phyloP scores from a whole-genome alignment of 1,284 basidiomycete genomes.

The Puccinia triticina region DNA sequence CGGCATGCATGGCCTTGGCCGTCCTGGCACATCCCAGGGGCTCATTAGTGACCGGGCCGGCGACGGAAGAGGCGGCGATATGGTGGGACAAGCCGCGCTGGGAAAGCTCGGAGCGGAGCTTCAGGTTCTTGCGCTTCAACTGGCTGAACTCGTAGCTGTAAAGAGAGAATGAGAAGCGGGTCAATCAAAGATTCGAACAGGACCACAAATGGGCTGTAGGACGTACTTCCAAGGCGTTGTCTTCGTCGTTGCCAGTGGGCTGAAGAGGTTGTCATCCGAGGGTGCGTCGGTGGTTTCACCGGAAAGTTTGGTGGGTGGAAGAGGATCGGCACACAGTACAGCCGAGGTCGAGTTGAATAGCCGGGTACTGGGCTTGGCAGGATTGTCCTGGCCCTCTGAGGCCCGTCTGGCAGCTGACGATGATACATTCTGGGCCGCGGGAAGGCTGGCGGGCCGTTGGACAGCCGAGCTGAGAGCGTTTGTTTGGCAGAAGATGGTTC shows the following conservation, averaged over 20 bases:
- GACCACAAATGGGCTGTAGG: background rate
- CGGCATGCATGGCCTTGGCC: background rate
- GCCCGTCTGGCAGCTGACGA: background rate
- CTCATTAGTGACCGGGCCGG: background rate
- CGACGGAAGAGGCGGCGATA: background rate
- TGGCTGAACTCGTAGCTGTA: conserved; percentile 32
- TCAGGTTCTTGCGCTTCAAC: conserved; percentile 23
- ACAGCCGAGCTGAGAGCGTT: conserved; percentile 12
- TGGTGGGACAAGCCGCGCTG: background rate
- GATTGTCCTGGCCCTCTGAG: background rate
- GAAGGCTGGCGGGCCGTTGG: background rate
- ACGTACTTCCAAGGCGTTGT: conserved; percentile 41
- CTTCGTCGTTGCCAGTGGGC: conserved; percentile 9
- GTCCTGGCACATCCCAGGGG: background rate
- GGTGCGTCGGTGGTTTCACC: background rate
- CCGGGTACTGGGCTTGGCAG: background rate
- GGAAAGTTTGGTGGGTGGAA: background rate
- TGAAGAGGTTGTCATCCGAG: conserved; percentile 20
- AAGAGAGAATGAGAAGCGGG: background rate
- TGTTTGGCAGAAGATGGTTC: conserved; percentile 28
- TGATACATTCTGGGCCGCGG: background rate
- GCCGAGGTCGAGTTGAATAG: background rate
- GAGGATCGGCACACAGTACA: background rate
- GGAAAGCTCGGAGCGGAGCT: conserved; percentile 2
- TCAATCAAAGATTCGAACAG: background rate